Evolutionary conservation across 1,284 basidiomycete genomes (phyloP).

Genomic region (Malassezia equina): DNA sequence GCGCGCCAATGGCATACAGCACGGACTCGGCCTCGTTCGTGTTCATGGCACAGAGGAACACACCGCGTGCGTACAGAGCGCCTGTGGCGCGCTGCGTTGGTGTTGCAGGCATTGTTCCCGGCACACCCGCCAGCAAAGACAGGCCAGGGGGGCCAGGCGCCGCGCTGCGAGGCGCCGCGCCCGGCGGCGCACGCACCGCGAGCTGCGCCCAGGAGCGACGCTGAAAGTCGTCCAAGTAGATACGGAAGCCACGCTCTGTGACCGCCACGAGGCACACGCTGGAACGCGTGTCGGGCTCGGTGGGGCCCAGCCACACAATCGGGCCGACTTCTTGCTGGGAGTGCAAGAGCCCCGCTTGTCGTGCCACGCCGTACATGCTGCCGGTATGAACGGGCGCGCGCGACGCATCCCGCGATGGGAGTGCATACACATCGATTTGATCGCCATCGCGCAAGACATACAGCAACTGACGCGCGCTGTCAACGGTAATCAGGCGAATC

Average conservation of each 20-base stretch:
- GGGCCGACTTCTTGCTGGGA: constrained; percentile 30
- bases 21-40: background rate
- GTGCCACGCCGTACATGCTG: constrained; percentile 35
- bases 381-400: constrained; percentile 32
- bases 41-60: constrained; percentile 10
- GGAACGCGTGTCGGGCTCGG: constrained; percentile 24
- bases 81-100: constrained; percentile 1
- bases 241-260: constrained; percentile 41
- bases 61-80: constrained; percentile 13
- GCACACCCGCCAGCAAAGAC: background rate
- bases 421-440: constrained; percentile 39
- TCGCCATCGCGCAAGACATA: constrained; percentile 38
- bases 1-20: constrained; percentile 5
- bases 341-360: constrained; percentile 36
- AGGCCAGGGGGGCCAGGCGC: background rate
- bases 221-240: constrained; percentile 42
- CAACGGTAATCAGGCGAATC: constrained; percentile 32
- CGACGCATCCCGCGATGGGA: constrained; percentile 32
- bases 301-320: constrained; percentile 37
- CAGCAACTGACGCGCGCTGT: constrained; percentile 32
- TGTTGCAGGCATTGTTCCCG: background rate
- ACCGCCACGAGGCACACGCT: constrained; percentile 38
- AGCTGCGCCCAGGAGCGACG: constrained; percentile 23
- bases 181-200: constrained; percentile 16
- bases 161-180: background rate